Evolutionary conservation across 1,284 basidiomycete species (phyloP).

Genomic region (Cryptococcus maquisensis): DNA sequence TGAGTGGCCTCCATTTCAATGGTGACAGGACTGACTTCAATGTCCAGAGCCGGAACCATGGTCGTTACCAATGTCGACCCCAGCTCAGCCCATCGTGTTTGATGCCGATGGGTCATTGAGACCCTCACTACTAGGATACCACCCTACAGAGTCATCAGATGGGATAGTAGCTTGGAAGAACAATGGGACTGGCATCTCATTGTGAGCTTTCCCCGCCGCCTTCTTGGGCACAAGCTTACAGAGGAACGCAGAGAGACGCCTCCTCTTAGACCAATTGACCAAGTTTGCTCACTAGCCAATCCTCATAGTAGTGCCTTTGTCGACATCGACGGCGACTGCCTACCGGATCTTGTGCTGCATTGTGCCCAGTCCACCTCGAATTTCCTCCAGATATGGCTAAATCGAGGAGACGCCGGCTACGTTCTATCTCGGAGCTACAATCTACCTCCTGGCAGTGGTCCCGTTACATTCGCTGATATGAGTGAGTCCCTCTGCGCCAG

Average conservation of each 20-base stretch:
- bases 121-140: conserved; percentile 77
- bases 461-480: conserved; percentile 86
- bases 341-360: conserved; percentile 90
- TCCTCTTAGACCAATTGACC: conserved; percentile 36
- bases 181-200: conserved; percentile 21
- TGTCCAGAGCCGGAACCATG: conserved; percentile 20
- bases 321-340: conserved; percentile 92
- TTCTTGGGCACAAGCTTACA: background rate
- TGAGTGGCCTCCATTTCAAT: conserved; percentile 47
- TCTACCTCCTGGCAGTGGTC: conserved; percentile 72
- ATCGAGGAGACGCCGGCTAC: conserved; percentile 72
- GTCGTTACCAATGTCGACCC: conserved; percentile 21
- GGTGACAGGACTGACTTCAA: background rate
- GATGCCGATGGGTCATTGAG: conserved; percentile 84
- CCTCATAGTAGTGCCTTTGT: conserved; percentile 95
- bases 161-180: conserved; percentile 24
- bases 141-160: conserved; percentile 40
- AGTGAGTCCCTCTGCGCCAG: conserved; percentile 55
- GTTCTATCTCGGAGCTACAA: conserved; percentile 62
- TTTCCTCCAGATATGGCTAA: conserved; percentile 87
- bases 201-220: conserved; percentile 16
- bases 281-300: conserved; percentile 65
- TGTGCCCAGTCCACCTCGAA: conserved; percentile 60
- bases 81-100: conserved; percentile 71
- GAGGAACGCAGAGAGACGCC: conserved; percentile 8